Evolutionary conservation across 2,329 filamentous ascomycete species (phyloP).

Genomic region (Claviceps fusiformis): DNA sequence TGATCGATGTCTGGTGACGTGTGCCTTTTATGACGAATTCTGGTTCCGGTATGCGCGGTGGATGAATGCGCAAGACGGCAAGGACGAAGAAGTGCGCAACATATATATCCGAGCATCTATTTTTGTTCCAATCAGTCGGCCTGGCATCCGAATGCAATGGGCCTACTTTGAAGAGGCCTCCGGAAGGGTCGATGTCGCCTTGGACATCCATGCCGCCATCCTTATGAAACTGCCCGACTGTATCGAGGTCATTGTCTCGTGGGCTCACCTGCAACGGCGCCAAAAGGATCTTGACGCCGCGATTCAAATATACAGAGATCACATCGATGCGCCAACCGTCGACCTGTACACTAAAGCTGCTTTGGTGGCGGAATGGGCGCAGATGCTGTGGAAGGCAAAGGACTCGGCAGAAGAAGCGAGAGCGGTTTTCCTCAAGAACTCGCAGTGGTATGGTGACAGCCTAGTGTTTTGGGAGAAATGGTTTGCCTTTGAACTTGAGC

Average conservation of each 20-base stretch:
- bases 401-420: conserved; percentile 70
- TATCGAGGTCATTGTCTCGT: conserved; percentile 74
- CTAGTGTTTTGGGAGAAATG: conserved; percentile 82
- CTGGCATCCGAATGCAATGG: conserved; percentile 76
- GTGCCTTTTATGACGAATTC: conserved; percentile 92
- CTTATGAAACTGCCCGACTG: conserved; percentile 65
- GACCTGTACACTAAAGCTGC: conserved; percentile 74
- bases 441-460: conserved; percentile 74
- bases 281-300: conserved; percentile 74
- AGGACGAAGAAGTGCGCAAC: conserved; percentile 80
- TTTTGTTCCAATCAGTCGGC: conserved; percentile 76
- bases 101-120: conserved; percentile 85
- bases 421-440: conserved; percentile 67
- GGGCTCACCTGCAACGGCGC: conserved; percentile 75
- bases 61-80: conserved; percentile 71
- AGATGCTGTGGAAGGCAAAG: conserved; percentile 76
- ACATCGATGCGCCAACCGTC: conserved; percentile 60
- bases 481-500: conserved; percentile 76
- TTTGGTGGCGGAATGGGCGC: conserved; percentile 78
- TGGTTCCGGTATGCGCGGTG: conserved; percentile 95
- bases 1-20: conserved; percentile 84
- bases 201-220: conserved; percentile 74
- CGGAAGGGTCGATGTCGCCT: conserved; percentile 62
- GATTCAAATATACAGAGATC: conserved; percentile 66
- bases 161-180: conserved; percentile 88